Evolutionary conservation across 495 filamentous ascomycete species (phyloP).

Genomic region (Hypoxylon fuscum): DNA sequence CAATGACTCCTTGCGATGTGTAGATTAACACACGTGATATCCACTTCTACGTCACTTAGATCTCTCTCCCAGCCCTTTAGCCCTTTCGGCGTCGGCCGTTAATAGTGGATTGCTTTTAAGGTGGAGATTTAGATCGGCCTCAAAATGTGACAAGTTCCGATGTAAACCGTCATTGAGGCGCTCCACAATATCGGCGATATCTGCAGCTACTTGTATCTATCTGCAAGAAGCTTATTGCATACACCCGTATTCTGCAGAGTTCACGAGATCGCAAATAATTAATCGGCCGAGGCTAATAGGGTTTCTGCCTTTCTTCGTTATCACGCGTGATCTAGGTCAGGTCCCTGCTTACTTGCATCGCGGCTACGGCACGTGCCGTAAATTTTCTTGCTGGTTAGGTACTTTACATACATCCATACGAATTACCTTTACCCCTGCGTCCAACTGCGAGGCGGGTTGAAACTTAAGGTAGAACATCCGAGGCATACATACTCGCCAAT

Average conservation of each 20-base stretch:
- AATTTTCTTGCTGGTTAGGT: not conserved
- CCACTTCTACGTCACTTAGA: constrained; percentile 19
- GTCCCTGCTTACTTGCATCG: constrained; percentile 1
- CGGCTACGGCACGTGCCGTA: constrained; percentile 20
- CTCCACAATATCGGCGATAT: constrained; percentile 2
- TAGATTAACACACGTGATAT: not conserved
- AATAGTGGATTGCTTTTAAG: not conserved
- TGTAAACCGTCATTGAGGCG: constrained; percentile 15
- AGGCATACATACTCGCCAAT: too few relatives aligned
- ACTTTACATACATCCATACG: too few relatives aligned
- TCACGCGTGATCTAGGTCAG: constrained; percentile 5
- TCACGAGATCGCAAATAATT: constrained; percentile 34
- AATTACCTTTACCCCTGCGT: not conserved
- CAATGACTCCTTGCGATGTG: too few relatives aligned
- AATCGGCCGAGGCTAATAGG: constrained; percentile 17
- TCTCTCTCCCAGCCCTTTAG: not conserved
- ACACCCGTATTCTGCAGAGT: too few relatives aligned
- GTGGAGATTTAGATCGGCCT: constrained; percentile 16
- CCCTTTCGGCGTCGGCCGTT: constrained; percentile 21
- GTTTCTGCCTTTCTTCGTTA: not conserved
- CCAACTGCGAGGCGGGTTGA: not conserved
- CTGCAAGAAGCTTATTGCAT: too few relatives aligned
- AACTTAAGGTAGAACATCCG: not conserved
- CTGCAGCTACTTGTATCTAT: too few relatives aligned
- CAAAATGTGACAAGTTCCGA: constrained; percentile 18